Percentiles rank a stretch among this genome's conserved stretches.
phyloP scores from a whole-genome alignment of 2,329 filamentous ascomycete species.

The Talaromyces sp. region DNA sequence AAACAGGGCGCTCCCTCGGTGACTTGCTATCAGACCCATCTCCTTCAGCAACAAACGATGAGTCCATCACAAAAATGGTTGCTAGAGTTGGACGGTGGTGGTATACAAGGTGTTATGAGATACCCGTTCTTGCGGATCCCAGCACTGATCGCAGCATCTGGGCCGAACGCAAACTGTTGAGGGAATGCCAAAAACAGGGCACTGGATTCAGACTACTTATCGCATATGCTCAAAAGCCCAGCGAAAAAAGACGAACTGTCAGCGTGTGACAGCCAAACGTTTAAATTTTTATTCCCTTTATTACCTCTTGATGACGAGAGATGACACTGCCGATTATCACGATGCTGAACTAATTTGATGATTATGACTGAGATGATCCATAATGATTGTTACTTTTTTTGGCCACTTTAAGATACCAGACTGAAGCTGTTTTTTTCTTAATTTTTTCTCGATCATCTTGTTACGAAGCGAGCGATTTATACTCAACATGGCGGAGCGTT shows the following conservation, averaged over 20 bases:
- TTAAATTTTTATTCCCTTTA: background rate
- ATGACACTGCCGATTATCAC: background rate
- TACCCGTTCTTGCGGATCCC: constrained; percentile 48
- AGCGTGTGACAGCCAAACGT: constrained; percentile 27
- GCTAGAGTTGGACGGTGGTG: constrained; percentile 91
- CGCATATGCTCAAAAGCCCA: constrained; percentile 80
- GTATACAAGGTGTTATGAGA: constrained; percentile 91
- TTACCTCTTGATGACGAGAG: background rate
- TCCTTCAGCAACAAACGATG: constrained; percentile 66
- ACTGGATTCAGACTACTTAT: constrained; percentile 89
- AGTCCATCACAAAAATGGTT: constrained; percentile 87
- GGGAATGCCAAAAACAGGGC: constrained; percentile 79
- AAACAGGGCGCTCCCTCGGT: constrained; percentile 47
- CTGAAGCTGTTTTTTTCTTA: background rate
- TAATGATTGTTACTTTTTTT: constrained; percentile 9
- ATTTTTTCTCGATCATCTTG: background rate
- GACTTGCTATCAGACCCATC: constrained; percentile 69
- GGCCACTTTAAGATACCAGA: background rate
- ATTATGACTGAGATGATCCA: constrained; percentile 4
- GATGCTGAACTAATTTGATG: background rate
- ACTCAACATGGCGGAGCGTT: background rate
- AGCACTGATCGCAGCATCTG: constrained; percentile 64
- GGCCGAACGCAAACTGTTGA: constrained; percentile 66
- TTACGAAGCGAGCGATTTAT: background rate
- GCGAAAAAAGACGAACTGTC: constrained; percentile 39